These are phyloP conservation scores for Ophiocordyceps robertsii DNA, from an alignment of 2,329 filamentous ascomycete genomes.

Conservation along the genomic window DNA sequence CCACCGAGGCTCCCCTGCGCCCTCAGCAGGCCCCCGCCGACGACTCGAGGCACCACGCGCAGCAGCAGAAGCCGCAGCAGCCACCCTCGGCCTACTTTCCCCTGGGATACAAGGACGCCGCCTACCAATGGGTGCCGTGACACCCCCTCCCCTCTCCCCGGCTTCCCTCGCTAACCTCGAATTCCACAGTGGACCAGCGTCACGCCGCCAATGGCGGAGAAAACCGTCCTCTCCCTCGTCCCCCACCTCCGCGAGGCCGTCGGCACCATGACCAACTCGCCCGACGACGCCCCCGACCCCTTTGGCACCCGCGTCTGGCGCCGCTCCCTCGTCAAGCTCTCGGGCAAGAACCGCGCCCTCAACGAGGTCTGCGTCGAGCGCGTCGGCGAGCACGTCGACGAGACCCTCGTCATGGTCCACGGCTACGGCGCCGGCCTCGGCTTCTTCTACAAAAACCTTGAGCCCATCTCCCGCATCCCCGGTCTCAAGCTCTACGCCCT, in stretches of 20 bases:
- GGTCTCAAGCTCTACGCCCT: slow-evolving; percentile 88
- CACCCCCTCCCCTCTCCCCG: not conserved
- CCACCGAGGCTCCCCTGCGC: slow-evolving; percentile 15
- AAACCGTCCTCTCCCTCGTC: slow-evolving; percentile 73
- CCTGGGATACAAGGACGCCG: slow-evolving; percentile 80
- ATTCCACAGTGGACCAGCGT: slow-evolving; percentile 61
- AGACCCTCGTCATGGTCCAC: slow-evolving; percentile 90
- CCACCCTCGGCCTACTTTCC: slow-evolving; percentile 50
- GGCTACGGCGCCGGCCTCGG: slow-evolving; percentile 92
- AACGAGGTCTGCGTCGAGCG: slow-evolving; percentile 92
- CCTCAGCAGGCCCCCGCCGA: slow-evolving; percentile 6
- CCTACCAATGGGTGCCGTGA: slow-evolving; percentile 70
- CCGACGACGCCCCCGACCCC: slow-evolving; percentile 46
- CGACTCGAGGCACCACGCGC: slow-evolving; percentile 8
- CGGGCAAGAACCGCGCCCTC: slow-evolving; percentile 72
- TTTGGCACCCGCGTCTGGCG: slow-evolving; percentile 78
- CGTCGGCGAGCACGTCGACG: slow-evolving; percentile 61
- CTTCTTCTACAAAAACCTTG: slow-evolving; percentile 98
- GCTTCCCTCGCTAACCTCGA: too few species aligned
- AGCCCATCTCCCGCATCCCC: slow-evolving; percentile 61
- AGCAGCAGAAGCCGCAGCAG: slow-evolving; percentile 13
- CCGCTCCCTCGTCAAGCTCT: slow-evolving; percentile 69
- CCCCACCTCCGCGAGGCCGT: slow-evolving; percentile 69
- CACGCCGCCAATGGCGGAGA: slow-evolving; percentile 74
- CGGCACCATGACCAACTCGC: slow-evolving; percentile 43